Evolutionary conservation across 176 grass and related monocot genomes (phyloP).

Genomic region (Triticum monococcum): DNA sequence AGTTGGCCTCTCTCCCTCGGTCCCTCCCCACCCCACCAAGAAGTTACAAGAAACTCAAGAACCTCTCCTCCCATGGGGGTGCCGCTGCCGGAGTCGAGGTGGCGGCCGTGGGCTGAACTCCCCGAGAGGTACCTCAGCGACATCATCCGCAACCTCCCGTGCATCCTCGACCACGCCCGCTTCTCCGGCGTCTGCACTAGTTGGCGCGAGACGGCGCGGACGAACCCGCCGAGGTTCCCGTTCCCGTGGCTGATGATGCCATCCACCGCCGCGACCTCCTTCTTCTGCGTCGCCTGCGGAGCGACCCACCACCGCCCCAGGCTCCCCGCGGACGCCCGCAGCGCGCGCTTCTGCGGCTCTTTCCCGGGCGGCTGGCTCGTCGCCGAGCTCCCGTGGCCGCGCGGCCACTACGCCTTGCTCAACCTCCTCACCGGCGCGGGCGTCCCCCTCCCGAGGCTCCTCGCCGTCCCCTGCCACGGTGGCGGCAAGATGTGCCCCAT

Average conservation of each 20-base stretch:
- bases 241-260: background rate
- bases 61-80: too few relatives aligned
- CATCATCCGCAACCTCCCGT: too few relatives aligned
- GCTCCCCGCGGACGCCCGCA: background rate
- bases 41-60: too few relatives aligned
- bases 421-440: background rate
- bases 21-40: too few relatives aligned
- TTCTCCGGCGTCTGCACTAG: too few relatives aligned
- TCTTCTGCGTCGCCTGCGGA: background rate
- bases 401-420: background rate
- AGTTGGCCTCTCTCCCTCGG: too few relatives aligned
- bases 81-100: too few relatives aligned
- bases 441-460: background rate
- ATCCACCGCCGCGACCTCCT: background rate
- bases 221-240: too few relatives aligned
- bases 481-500: background rate
- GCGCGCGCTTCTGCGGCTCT: conserved; percentile 2
- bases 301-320: background rate
- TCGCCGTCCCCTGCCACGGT: background rate
- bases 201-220: too few relatives aligned
- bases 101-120: too few relatives aligned
- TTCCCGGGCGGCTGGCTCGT: conserved; percentile 17
- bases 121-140: too few relatives aligned
- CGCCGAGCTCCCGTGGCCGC: background rate
- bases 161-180: too few relatives aligned